These are phyloP conservation scores for Typha latifolia DNA, from an alignment of 176 grass and related monocot species.

Conservation along the genomic window DNA sequence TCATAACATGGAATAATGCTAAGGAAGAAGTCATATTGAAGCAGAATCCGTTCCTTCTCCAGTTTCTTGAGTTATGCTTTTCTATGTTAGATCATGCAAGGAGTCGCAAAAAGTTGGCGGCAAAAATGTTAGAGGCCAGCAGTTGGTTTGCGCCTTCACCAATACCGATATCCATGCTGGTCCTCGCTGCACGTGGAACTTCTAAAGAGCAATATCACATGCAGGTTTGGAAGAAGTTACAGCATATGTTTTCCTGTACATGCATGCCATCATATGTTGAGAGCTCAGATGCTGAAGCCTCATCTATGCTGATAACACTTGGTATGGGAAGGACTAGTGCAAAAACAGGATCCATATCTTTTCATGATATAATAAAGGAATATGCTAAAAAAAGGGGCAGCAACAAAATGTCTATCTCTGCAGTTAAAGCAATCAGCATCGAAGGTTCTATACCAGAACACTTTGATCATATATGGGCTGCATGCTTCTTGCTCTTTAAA, in stretches of 20 bases:
- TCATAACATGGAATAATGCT: neutral
- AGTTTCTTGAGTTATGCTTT: conserved; percentile 44
- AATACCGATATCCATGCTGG: conserved; percentile 27
- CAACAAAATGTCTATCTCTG: neutral
- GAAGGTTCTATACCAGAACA: neutral
- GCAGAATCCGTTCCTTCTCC: conserved; percentile 26
- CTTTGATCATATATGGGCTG: conserved; percentile 41
- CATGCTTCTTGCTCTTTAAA: conserved; percentile 39
- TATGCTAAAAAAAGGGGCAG: conserved; percentile 22
- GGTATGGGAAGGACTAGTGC: conserved; percentile 20
- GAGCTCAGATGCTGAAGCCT: conserved; percentile 20
- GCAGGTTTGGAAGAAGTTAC: conserved; percentile 12
- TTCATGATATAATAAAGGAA: conserved; percentile 37
- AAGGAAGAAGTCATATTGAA: conserved; percentile 23
- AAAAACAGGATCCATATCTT: conserved; percentile 11
- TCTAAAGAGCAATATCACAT: neutral
- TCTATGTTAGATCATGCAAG: conserved; percentile 15
- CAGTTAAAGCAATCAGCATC: conserved; percentile 12
- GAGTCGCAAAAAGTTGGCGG: conserved; percentile 5
- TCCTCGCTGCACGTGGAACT: neutral
- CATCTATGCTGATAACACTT: conserved; percentile 18
- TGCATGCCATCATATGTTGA: conserved; percentile 11
- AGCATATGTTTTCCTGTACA: conserved; percentile 2
- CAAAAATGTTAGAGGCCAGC: conserved; percentile 26
- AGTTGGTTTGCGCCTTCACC: conserved; percentile 43